Evolutionary conservation across 768 basidiomycete genomes (phyloP).

Genomic region (Trametes gibbosa): DNA sequence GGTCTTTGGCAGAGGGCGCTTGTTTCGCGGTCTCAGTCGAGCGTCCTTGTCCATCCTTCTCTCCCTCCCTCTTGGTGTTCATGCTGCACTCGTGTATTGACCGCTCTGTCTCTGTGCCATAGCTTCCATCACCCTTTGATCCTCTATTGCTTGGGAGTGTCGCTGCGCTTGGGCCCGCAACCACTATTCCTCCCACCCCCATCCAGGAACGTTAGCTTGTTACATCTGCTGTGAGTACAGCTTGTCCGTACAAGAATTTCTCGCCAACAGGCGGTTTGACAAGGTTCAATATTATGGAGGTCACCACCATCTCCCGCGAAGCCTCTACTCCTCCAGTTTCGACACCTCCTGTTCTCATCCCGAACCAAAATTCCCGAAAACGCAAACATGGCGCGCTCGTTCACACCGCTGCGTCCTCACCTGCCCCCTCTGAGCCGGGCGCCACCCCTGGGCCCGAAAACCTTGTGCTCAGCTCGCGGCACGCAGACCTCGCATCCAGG

Average conservation of each 20-base stretch:
- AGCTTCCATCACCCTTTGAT: too few relatives aligned
- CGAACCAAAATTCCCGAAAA: slow-evolving; percentile 32
- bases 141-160: too few relatives aligned
- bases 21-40: too few relatives aligned
- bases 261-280: slow-evolving; percentile 16
- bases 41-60: too few relatives aligned
- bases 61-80: too few relatives aligned
- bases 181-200: too few relatives aligned
- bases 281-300: slow-evolving; percentile 23
- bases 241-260: neutral
- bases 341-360: slow-evolving; percentile 22
- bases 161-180: too few relatives aligned
- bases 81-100: too few relatives aligned
- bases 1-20: too few relatives aligned
- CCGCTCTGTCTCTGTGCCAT: too few relatives aligned
- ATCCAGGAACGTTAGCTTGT: neutral
- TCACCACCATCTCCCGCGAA: slow-evolving; percentile 26
- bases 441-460: slow-evolving; percentile 39
- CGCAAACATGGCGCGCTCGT: slow-evolving; percentile 51
- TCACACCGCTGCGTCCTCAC: slow-evolving; percentile 30
- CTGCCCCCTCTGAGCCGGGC: slow-evolving; percentile 34
- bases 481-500: slow-evolving; percentile 61
- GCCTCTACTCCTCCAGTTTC: slow-evolving; percentile 36
- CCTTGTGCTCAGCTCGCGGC: slow-evolving; percentile 58
- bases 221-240: neutral